Conservation (phyloP, 1,284 basidiomycete genomes). For the Neolentinus lepideus region DNA sequence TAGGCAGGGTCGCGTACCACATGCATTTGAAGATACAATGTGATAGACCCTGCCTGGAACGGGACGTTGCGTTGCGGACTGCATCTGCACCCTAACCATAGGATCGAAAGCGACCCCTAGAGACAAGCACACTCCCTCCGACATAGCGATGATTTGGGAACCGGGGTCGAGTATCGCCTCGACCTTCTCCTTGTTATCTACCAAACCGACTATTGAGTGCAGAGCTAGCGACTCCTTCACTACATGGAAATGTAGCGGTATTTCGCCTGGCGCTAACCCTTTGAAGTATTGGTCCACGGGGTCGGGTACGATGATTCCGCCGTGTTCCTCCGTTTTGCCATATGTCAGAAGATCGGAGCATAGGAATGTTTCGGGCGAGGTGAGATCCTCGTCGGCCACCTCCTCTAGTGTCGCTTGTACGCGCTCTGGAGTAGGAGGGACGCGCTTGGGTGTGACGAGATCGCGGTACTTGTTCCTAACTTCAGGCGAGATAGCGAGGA, state of each 20-base stretch:
- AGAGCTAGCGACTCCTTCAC: slow-evolving; percentile 4
- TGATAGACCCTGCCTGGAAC: background rate
- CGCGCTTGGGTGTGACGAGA: background rate
- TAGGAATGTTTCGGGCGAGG: too few relatives aligned
- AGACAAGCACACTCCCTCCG: slow-evolving; percentile 11
- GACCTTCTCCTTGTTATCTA: slow-evolving; percentile 9
- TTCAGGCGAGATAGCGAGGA: background rate
- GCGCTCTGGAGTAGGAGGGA: background rate
- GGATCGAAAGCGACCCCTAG: slow-evolving; percentile 16
- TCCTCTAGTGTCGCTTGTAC: background rate
- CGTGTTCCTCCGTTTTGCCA: background rate
- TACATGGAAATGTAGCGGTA: background rate
- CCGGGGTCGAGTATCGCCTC: slow-evolving; percentile 19
- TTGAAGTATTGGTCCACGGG: slow-evolving; percentile 6
- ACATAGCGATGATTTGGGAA: slow-evolving; percentile 16
- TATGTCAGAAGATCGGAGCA: background rate
- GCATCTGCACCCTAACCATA: slow-evolving; percentile 13
- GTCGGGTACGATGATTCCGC: background rate
- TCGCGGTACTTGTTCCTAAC: background rate
- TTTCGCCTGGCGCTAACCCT: background rate
- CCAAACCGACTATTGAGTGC: slow-evolving; percentile 7
- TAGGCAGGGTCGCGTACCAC: too few relatives aligned
- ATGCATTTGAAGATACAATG: background rate
- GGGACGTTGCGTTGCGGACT: slow-evolving; percentile 17
- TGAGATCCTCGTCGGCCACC: background rate